These are phyloP conservation scores for Alternaria brassicicola DNA, from an alignment of 2,329 filamentous ascomycete species.

Conservation along the genomic window DNA sequence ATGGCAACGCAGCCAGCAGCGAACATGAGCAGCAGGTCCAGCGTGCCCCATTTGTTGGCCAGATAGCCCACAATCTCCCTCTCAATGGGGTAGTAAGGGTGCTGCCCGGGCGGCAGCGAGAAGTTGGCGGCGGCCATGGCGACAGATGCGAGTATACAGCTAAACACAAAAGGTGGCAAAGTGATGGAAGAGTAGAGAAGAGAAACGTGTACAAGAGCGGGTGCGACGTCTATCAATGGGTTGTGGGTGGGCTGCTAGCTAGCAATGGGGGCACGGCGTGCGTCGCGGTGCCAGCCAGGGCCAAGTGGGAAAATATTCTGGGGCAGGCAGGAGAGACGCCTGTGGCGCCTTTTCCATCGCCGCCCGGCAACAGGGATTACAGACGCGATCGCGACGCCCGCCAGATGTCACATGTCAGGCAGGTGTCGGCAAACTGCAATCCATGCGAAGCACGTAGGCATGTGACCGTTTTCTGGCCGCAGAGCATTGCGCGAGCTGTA, in stretches of 20 bases:
- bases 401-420: neutral
- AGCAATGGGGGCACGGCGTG: constrained; percentile 12
- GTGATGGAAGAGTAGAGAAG: neutral
- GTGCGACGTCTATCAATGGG: neutral
- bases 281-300: constrained; percentile 7
- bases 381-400: constrained; percentile 1
- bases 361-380: constrained; percentile 2
- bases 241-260: constrained; percentile 5
- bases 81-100: constrained; percentile 75
- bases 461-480: constrained; percentile 11
- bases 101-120: constrained; percentile 40
- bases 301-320: constrained; percentile 11
- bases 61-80: constrained; percentile 67
- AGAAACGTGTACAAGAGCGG: neutral
- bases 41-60: constrained; percentile 67
- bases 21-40: constrained; percentile 66
- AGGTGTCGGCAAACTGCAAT: neutral
- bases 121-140: constrained; percentile 22
- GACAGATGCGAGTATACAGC: neutral
- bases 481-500: neutral
- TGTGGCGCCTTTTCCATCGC: neutral
- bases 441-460: constrained; percentile 10
- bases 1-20: constrained; percentile 62
- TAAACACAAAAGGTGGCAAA: neutral
- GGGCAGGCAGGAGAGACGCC: constrained; percentile 11